Conservation (phyloP, 805 yeast genomes). For the Starmerella scarabaei region DNA sequence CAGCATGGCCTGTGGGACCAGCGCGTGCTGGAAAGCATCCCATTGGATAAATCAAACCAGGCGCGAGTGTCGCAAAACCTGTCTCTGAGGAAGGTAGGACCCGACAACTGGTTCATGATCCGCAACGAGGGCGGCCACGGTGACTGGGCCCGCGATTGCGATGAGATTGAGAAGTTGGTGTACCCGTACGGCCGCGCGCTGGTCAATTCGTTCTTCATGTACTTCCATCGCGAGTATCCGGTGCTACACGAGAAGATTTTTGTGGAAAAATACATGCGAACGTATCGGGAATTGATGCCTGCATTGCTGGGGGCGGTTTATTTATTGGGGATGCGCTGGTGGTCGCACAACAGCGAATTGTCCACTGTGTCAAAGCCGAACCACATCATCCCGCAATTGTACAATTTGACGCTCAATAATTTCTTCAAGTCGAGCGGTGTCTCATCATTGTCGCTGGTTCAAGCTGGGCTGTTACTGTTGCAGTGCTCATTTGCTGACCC, state of each 20-base stretch:
- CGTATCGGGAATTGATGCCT: slow-evolving; percentile 84
- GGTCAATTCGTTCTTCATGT: slow-evolving; percentile 60
- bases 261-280: slow-evolving; percentile 76
- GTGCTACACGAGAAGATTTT: slow-evolving; percentile 83
- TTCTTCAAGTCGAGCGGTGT: slow-evolving; percentile 64
- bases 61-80: slow-evolving; percentile 56
- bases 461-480: slow-evolving; percentile 32
- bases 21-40: slow-evolving; percentile 50
- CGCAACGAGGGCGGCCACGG: slow-evolving; percentile 60
- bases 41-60: slow-evolving; percentile 62
- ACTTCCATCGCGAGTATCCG: slow-evolving; percentile 86
- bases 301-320: slow-evolving; percentile 86
- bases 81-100: slow-evolving; percentile 66
- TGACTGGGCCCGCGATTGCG: slow-evolving; percentile 64
- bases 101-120: slow-evolving; percentile 59
- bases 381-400: slow-evolving; percentile 41
- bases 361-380: slow-evolving; percentile 71
- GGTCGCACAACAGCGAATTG: slow-evolving; percentile 76
- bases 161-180: slow-evolving; percentile 68
- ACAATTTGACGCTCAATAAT: slow-evolving; percentile 51
- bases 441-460: slow-evolving; percentile 70
- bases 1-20: slow-evolving; percentile 76
- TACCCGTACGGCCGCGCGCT: slow-evolving; percentile 81
- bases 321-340: slow-evolving; percentile 80
- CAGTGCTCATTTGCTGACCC: slow-evolving; percentile 40